Evolutionary conservation across 2,329 filamentous ascomycete genomes (phyloP), one percentile per base, ranked within the genome.

Genomic region (Pseudocercospora macadamiae): DNA sequence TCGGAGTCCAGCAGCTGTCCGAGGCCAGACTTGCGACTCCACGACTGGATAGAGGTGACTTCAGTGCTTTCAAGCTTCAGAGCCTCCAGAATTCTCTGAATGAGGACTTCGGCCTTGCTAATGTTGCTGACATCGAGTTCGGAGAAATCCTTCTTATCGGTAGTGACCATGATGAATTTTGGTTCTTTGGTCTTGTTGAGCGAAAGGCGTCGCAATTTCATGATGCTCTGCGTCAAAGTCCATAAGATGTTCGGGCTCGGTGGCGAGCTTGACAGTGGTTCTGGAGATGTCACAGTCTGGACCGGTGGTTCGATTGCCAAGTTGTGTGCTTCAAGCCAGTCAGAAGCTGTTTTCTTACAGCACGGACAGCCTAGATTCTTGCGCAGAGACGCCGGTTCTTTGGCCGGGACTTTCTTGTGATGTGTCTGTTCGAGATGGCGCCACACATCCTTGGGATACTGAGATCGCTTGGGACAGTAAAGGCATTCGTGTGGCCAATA

Each of bases 381-480:
- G 14, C 47, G 51, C 10, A 28, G 12, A 1, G 23, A 18, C 8
- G 10, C 7, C 8, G 34, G 19, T 6, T 28, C 16, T 10, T 44
- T n/a, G 2, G 47, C 25, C 3, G 51, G 51, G 5, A 36, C 34
- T 12, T 34, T 42, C 21, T 39, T 45, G 48, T 7, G 25, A 9
- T 63, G 61, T 7, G 57, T 52, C 28, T 61, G 61, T 19, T 26
- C 25, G 5, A 58, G 26, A 44, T 63, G 61, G 21, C 61, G 51
- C 26, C 52, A 44, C 4, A 63, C 51, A 8, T 63, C 61, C 23
- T 63, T 63, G 12, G 61, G 61, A 32, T 60, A 63, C 1, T 54
- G 34, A 26, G 47, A 39, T 3, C 54, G 56, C 6, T 10, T 25
- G 4, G 30, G 18, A 18, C 61, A 63, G 3, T 55, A 3, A 1